Conservation (phyloP, 2,329 filamentous ascomycete species). For the Diaporthe capsici region DNA sequence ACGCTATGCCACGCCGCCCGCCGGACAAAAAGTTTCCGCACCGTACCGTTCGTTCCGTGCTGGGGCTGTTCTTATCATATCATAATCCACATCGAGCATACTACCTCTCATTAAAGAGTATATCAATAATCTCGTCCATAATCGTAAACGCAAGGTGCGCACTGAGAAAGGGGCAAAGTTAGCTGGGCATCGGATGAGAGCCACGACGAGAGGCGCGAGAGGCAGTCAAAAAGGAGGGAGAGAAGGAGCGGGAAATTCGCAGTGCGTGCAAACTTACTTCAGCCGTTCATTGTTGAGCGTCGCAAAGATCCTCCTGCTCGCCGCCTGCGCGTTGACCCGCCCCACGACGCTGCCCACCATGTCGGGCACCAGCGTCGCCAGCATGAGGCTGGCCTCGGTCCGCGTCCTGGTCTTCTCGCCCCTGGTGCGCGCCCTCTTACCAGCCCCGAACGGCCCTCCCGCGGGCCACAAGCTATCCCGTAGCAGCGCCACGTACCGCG, state of each 20-base stretch:
- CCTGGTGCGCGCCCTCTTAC: slow-evolving; percentile 70
- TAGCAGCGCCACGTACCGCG: slow-evolving; percentile 81
- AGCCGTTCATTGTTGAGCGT: slow-evolving; percentile 91
- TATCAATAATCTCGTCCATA: slow-evolving; percentile 77
- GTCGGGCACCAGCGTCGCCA: slow-evolving; percentile 92
- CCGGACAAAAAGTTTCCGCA: not conserved
- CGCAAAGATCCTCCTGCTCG: slow-evolving; percentile 89
- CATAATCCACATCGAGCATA: slow-evolving; percentile 9
- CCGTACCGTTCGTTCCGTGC: slow-evolving; percentile 23
- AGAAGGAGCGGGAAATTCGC: not conserved
- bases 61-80: not conserved
- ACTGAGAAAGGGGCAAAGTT: slow-evolving; percentile 52
- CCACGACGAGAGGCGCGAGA: not conserved
- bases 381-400: slow-evolving; percentile 88
- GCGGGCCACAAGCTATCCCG: slow-evolving; percentile 86
- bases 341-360: slow-evolving; percentile 94
- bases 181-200: slow-evolving; percentile 14
- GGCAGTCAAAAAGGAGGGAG: not conserved
- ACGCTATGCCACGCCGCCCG: slow-evolving; percentile 45
- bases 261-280: slow-evolving; percentile 73
- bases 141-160: slow-evolving; percentile 79
- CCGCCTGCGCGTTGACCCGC: slow-evolving; percentile 89
- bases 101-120: slow-evolving; percentile 69
- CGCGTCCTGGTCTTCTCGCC: slow-evolving; percentile 84
- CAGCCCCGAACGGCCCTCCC: slow-evolving; percentile 58